Evolutionary conservation across 1,139 yeast genomes (phyloP).

Genomic region (Hemisphaericaspora xylanilytica): DNA sequence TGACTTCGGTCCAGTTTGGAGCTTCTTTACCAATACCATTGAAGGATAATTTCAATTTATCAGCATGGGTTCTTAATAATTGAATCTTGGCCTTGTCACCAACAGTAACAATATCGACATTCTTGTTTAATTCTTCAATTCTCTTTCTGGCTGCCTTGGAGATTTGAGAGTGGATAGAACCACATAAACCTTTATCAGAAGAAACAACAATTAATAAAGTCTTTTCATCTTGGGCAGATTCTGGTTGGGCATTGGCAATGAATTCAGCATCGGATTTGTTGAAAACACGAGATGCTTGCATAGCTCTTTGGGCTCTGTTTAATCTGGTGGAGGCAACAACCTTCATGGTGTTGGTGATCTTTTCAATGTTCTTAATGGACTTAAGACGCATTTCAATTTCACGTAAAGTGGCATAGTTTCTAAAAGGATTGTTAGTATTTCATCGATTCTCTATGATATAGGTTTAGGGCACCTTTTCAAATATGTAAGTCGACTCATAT

Average conservation of each 20-base stretch:
- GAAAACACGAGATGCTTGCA: constrained; percentile 85
- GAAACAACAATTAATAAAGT: constrained; percentile 78
- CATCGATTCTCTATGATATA: too few species aligned
- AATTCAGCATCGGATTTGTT: constrained; percentile 79
- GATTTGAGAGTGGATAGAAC: constrained; percentile 93
- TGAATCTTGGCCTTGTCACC: constrained; percentile 95
- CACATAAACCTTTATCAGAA: constrained; percentile 98
- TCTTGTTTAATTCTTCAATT: constrained; percentile 56
- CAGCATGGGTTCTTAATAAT: constrained; percentile 77
- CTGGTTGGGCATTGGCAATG: constrained; percentile 78
- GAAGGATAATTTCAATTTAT: constrained; percentile 69
- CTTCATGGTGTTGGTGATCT: constrained; percentile 99
- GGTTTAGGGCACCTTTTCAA: too few species aligned
- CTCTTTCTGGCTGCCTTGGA: constrained; percentile 82
- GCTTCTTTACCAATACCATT: constrained; percentile 95
- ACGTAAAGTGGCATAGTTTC: constrained; percentile 97
- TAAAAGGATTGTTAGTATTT: constrained; percentile 25
- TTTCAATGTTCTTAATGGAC: constrained; percentile 97
- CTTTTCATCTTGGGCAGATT: constrained; percentile 50
- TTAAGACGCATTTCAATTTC: constrained; percentile 98
- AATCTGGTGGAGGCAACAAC: constrained; percentile 98
- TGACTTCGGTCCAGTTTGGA: constrained; percentile 88
- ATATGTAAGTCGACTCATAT: too few species aligned
- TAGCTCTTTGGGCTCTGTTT: constrained; percentile 93
- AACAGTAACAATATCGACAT: constrained; percentile 78